A percentile compares a stretch with the other conserved stretches of the same genome.
These are phyloP conservation scores for Akanthomyces lecanii DNA, from an alignment of 2,329 filamentous ascomycete genomes.

Conservation along the genomic window DNA sequence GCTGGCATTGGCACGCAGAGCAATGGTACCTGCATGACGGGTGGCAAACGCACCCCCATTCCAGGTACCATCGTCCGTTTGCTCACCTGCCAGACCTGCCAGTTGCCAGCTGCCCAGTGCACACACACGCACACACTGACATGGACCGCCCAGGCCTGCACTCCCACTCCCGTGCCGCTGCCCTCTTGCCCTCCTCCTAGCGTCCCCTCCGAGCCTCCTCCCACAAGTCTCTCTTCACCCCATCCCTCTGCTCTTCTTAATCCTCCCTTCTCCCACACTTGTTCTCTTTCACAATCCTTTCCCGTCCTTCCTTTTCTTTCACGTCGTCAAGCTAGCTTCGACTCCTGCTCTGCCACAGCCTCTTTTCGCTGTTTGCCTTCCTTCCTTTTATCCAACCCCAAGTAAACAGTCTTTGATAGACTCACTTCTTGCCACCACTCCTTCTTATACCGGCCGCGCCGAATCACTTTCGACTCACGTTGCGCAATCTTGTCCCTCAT, in stretches of 20 bases:
- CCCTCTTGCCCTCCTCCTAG: neutral
- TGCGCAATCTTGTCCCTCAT: neutral
- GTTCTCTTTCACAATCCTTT: constrained; percentile 23
- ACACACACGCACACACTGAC: neutral
- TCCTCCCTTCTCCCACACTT: constrained; percentile 21
- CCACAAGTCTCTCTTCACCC: neutral
- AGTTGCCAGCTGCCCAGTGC: neutral
- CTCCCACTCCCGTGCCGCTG: neutral
- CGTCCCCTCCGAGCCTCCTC: neutral
- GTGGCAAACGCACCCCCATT: neutral
- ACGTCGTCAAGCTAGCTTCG: constrained; percentile 24
- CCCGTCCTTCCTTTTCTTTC: constrained; percentile 19
- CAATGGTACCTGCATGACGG: constrained; percentile 2
- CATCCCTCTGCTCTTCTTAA: constrained; percentile 8
- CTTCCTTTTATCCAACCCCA: constrained; percentile 4
- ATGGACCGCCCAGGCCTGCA: neutral
- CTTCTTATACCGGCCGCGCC: constrained; percentile 35
- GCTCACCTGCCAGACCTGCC: neutral
- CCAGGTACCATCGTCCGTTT: constrained; percentile 9
- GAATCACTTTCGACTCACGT: constrained; percentile 12
- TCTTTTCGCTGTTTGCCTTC: constrained; percentile 34
- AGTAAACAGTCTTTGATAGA: constrained; percentile 49
- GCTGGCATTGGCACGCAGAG: neutral
- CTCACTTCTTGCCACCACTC: constrained; percentile 27
- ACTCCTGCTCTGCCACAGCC: constrained; percentile 22